Base-by-base conservation (phyloP, 306 rosid genomes). In the Vigna radiata region DNA sequence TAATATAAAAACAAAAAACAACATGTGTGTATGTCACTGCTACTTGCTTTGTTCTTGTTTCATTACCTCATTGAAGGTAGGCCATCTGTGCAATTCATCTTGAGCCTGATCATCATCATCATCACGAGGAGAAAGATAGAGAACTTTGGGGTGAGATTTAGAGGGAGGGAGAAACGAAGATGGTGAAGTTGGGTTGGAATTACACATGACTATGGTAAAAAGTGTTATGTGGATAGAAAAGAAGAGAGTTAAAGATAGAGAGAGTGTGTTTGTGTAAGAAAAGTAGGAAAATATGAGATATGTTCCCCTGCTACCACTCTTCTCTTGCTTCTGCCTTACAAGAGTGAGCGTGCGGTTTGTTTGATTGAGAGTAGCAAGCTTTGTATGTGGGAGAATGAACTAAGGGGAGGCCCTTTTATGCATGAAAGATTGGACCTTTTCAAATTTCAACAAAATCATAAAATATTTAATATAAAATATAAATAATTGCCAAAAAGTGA, bases 51-150 rank as follows among this genome's bases (percentile, higher is more conserved):
- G 25, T 59, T 62, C 31, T 44, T 31, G 60, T 46, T 39, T 68
- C 19, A 61, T 77, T 88, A 96, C 99, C 98, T 96, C 97, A 48
- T 84, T 86, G 68, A 73, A 86, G 66, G 99, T 87, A 43, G 99
- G 99, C 91, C 96, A 87, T 84, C 89, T 72, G 52, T 75, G 93
- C 61, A 92, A 89, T 18, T 88, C 83, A 59, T 91, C 83, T 41
- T 87, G 81, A 70, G 41, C 72, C 17, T 65, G 79, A 77, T 50
- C 76, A 66, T 72, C 65, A 82, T 56, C 76, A 66, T 72, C 65
- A 82, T 56, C 76, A 66, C 68, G 65, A 59, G 74, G 72, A 58
- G 70, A 62, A 55, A 53, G 70, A 77, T 77, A 3, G 14, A 52
- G 17, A 72, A 60, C 21, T 75, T 87, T 86, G 79, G 75, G 36